These are phyloP conservation scores for Macrolepiota albuminosa DNA, from an alignment of 768 basidiomycete genomes.

Conservation along the genomic window DNA sequence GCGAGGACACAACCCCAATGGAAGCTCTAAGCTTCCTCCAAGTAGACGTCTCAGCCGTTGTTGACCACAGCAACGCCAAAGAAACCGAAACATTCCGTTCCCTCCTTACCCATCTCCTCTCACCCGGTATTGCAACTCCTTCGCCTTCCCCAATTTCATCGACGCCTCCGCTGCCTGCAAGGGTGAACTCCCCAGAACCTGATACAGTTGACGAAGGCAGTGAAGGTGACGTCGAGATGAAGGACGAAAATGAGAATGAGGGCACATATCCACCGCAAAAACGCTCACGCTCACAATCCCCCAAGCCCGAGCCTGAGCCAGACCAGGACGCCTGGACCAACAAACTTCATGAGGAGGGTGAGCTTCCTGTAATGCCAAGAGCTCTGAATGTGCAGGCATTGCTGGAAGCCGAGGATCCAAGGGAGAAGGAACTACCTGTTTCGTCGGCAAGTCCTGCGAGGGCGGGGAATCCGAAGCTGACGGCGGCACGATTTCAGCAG, in stretches of 20 bases:
- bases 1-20: slow-evolving; percentile 53
- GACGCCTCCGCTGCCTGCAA: slow-evolving; percentile 1
- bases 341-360: slow-evolving; percentile 29
- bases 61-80: slow-evolving; percentile 59
- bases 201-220: neutral
- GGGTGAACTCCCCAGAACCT: neutral
- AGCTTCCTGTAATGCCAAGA: slow-evolving; percentile 1
- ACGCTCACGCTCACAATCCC: slow-evolving; percentile 38
- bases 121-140: slow-evolving; percentile 25
- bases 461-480: slow-evolving; percentile 20
- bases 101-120: slow-evolving; percentile 60
- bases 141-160: slow-evolving; percentile 13
- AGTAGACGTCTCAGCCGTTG: slow-evolving; percentile 62
- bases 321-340: slow-evolving; percentile 38
- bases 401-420: slow-evolving; percentile 22
- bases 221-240: slow-evolving; percentile 5
- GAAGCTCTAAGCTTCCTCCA: slow-evolving; percentile 71
- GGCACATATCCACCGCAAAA: slow-evolving; percentile 38
- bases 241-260: slow-evolving; percentile 19
- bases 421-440: slow-evolving; percentile 18
- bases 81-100: slow-evolving; percentile 63
- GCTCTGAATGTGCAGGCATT: slow-evolving; percentile 15
- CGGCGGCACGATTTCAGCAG: slow-evolving; percentile 51
- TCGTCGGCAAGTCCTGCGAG: slow-evolving; percentile 11
- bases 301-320: slow-evolving; percentile 17